A percentile compares a stretch with the other conserved stretches of the same genome.
phyloP scores from a whole-genome alignment of 305 asterid species.

The Fraxinus dipetala region DNA sequence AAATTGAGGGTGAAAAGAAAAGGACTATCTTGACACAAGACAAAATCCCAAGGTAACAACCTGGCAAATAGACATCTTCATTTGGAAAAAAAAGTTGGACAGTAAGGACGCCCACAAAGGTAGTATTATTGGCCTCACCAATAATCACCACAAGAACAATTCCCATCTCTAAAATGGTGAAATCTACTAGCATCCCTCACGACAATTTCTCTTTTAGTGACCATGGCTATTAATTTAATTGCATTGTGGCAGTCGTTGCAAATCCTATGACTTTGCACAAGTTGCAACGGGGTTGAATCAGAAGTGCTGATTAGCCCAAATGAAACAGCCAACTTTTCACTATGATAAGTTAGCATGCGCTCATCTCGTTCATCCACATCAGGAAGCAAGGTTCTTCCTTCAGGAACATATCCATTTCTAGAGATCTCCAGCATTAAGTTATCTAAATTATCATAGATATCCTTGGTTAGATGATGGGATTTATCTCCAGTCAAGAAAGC shows the following conservation, averaged over 20 bases:
- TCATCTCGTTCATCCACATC: conserved; percentile 68
- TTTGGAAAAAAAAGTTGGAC: neutral
- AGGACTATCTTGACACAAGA: neutral
- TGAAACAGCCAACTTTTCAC: conserved; percentile 78
- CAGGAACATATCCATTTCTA: conserved; percentile 38
- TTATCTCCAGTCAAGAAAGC: conserved; percentile 59
- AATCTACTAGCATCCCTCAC: conserved; percentile 48
- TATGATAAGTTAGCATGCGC: conserved; percentile 45
- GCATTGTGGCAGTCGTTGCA: conserved; percentile 45
- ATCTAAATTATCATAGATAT: conserved; percentile 50
- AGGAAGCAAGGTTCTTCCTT: conserved; percentile 50
- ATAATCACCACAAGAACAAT: conserved; percentile 84
- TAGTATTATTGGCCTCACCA: conserved; percentile 47
- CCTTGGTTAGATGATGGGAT: conserved; percentile 43
- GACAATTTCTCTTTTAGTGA: conserved; percentile 36
- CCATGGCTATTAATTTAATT: conserved; percentile 53
- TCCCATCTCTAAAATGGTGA: conserved; percentile 41
- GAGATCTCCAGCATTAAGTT: conserved; percentile 42
- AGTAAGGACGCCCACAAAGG: neutral
- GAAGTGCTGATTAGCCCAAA: conserved; percentile 39
- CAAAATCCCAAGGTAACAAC: neutral
- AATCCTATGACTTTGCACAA: conserved; percentile 45
- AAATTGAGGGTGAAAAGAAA: neutral
- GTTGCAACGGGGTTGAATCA: conserved; percentile 36
- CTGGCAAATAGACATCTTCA: neutral